Evolutionary conservation across 1,139 yeast species (phyloP).

Genomic region (Suhomyces yuchorum): DNA sequence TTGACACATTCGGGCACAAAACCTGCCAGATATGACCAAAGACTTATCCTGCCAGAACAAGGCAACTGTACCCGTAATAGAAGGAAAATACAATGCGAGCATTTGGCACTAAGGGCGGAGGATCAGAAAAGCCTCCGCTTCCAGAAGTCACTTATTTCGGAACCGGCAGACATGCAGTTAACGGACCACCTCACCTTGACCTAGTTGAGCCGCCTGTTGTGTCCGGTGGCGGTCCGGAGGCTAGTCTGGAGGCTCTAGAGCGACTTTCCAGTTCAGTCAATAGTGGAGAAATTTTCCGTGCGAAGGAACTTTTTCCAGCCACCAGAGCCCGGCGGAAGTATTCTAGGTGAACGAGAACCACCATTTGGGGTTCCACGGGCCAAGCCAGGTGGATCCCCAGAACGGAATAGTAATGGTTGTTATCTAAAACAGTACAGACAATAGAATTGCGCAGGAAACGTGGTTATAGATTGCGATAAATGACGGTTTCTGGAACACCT

Average conservation of each 20-base stretch:
- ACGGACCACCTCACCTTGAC: background rate
- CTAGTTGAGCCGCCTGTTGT: no score
- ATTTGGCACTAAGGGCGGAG: background rate
- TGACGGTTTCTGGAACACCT: background rate
- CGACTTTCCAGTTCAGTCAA: no score
- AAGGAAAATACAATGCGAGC: background rate
- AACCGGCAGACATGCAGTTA: background rate
- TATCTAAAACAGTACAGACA: background rate
- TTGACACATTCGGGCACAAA: background rate
- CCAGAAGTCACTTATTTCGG: background rate
- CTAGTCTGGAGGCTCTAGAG: no score
- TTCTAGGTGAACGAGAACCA: no score
- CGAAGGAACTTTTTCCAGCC: background rate
- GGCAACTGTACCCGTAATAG: background rate
- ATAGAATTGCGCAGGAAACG: constrained; percentile 1
- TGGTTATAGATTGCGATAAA: background rate
- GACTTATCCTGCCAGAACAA: background rate
- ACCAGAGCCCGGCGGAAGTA: no score
- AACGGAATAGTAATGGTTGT: background rate
- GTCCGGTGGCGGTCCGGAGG: no score
- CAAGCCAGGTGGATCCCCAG: background rate
- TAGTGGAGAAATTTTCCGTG: background rate
- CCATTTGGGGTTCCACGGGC: no score
- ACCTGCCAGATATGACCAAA: background rate
- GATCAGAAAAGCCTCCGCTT: background rate